phyloP scores from a whole-genome alignment of 2,329 filamentous ascomycete genomes.

The Neocatenulostroma microsporum region DNA sequence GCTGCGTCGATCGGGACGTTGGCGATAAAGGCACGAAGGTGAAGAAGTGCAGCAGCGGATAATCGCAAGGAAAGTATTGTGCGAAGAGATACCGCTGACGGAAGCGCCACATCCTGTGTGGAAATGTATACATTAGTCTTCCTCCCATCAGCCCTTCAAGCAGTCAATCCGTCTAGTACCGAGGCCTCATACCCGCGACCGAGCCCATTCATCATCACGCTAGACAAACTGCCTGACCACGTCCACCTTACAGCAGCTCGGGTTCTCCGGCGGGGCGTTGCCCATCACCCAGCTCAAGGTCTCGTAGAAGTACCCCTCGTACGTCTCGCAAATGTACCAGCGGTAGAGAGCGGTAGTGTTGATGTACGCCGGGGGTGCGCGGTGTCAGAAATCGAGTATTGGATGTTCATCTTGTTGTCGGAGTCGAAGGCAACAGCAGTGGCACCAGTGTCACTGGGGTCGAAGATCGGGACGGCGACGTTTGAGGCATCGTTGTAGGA shows the following conservation, averaged over 20 bases:
- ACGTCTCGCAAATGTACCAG: conserved; percentile 41
- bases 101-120: too few species aligned
- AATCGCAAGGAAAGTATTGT: too few species aligned
- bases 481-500: conserved; percentile 33
- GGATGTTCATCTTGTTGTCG: conserved; percentile 33
- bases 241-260: conserved; percentile 37
- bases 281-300: conserved; percentile 40
- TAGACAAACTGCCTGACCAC: conserved; percentile 24
- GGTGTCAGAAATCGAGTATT: conserved; percentile 34
- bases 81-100: too few species aligned
- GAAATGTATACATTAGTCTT: too few species aligned
- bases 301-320: conserved; percentile 34
- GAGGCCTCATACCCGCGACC: too few species aligned
- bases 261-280: conserved; percentile 35
- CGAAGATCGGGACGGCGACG: conserved; percentile 37
- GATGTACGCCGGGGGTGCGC: conserved; percentile 24
- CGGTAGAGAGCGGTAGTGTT: conserved; percentile 27
- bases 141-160: too few species aligned
- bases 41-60: too few species aligned
- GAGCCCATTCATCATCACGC: too few species aligned
- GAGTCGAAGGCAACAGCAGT: conserved; percentile 36
- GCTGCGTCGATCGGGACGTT: too few species aligned
- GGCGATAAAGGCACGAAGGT: too few species aligned
- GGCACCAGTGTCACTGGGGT: conserved; percentile 21
- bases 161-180: too few species aligned